phyloP scores from a whole-genome alignment of 208 protist species.

The Crithidia fasciculata region DNA sequence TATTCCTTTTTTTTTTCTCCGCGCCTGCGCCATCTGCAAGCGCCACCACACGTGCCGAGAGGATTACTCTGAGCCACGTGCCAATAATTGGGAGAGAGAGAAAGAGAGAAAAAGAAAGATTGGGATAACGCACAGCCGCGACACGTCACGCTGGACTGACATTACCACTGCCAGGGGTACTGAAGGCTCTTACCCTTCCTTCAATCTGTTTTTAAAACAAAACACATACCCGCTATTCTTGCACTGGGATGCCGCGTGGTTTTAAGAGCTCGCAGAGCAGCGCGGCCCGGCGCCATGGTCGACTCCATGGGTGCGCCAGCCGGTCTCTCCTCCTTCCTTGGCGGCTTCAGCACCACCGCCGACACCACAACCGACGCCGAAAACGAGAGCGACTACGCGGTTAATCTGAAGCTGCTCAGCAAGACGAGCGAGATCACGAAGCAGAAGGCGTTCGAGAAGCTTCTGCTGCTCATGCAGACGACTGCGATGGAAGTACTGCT shows the following conservation, averaged over 20 bases:
- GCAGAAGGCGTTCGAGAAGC: conserved; percentile 77
- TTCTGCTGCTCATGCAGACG: conserved; percentile 36
- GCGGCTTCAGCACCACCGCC: conserved; percentile 47
- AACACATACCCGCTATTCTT: background rate
- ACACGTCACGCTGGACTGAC: no score
- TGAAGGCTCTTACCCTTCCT: no score
- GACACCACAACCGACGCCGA: conserved; percentile 33
- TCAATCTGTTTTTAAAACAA: background rate
- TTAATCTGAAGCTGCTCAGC: conserved; percentile 72
- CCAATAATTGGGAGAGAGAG: no score
- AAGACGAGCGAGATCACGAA: conserved; percentile 89
- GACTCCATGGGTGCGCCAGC: conserved; percentile 53
- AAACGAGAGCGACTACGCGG: conserved; percentile 49
- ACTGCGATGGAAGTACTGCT: conserved; percentile 43
- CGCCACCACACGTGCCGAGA: no score
- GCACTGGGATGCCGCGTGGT: conserved; percentile 25
- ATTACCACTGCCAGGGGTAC: no score
- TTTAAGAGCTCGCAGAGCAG: conserved; percentile 67
- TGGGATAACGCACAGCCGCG: no score
- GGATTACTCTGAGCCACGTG: no score
- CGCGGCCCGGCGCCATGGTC: conserved; percentile 59
- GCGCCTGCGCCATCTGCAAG: no score
- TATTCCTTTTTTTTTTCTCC: background rate
- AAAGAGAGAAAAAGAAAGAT: no score
- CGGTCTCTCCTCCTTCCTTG: conserved; percentile 71